Evolutionary conservation across 2,329 filamentous ascomycete genomes (phyloP).

Genomic region (Aspergillus texensis): DNA sequence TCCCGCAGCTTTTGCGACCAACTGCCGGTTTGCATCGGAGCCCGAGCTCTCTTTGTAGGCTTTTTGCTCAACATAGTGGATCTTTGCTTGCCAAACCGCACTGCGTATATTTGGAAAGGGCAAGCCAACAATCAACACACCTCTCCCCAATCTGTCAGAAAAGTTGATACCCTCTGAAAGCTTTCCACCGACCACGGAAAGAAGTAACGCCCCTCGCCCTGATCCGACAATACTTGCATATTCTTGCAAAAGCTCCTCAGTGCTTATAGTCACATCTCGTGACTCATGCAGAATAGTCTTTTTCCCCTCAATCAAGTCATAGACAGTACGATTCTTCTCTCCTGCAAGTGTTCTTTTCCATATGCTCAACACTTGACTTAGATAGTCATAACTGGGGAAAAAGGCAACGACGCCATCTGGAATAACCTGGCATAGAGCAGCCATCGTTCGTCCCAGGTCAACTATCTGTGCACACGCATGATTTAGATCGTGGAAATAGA

Average conservation of each 20-base stretch:
- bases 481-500: constrained; percentile 7
- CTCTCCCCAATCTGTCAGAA: constrained; percentile 83
- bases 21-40: constrained; percentile 32
- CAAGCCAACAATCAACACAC: constrained; percentile 86
- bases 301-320: constrained; percentile 36
- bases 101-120: constrained; percentile 90
- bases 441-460: constrained; percentile 73
- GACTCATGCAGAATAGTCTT: constrained; percentile 58
- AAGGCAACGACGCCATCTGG: constrained; percentile 92
- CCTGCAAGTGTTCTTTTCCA: constrained; percentile 57
- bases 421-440: constrained; percentile 71
- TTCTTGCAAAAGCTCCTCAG: constrained; percentile 70
- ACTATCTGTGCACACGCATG: constrained; percentile 51
- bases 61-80: constrained; percentile 78
- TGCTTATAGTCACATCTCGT: constrained; percentile 46
- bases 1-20: constrained; percentile 54
- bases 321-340: constrained; percentile 30
- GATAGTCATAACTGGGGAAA: constrained; percentile 92
- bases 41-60: constrained; percentile 38
- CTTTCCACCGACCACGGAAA: constrained; percentile 91
- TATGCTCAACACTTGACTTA: constrained; percentile 69
- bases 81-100: constrained; percentile 89
- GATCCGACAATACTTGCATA: constrained; percentile 71
- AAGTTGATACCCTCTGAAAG: constrained; percentile 99
- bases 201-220: constrained; percentile 72